Evolutionary conservation across 208 protist genomes (phyloP).

Genomic region (Sergeia podlipaevii): DNA sequence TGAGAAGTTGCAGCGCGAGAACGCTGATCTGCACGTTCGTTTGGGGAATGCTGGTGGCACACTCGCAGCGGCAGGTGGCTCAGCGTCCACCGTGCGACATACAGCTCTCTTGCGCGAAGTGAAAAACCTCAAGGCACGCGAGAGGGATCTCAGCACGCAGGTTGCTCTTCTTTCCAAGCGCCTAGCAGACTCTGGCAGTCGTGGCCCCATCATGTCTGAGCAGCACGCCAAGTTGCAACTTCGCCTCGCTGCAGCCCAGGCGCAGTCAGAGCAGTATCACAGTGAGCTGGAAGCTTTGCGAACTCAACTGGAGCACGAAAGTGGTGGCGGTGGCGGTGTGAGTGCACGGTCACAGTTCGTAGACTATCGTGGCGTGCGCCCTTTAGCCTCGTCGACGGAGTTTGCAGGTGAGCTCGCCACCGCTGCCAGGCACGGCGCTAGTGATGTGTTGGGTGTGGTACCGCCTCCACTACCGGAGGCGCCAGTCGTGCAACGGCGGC

Average conservation of each 20-base stretch:
- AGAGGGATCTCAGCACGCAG: slow-evolving; percentile 35
- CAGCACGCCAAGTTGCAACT: slow-evolving; percentile 36
- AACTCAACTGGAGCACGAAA: slow-evolving; percentile 7
- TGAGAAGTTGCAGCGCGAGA: slow-evolving; percentile 69
- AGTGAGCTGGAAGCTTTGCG: slow-evolving; percentile 35
- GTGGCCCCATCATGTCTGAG: slow-evolving; percentile 17
- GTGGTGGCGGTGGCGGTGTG: background rate
- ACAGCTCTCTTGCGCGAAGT: slow-evolving; percentile 59
- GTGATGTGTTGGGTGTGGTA: background rate
- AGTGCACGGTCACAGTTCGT: slow-evolving; percentile 3
- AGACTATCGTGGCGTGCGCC: too few relatives aligned
- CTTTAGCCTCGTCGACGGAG: too few relatives aligned
- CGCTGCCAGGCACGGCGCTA: slow-evolving; percentile 1
- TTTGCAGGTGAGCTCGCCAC: too few relatives aligned
- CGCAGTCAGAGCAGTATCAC: slow-evolving; percentile 47
- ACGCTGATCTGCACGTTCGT: slow-evolving; percentile 47
- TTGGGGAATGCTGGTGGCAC: too few relatives aligned
- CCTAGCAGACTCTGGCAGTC: background rate
- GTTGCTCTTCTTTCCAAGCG: slow-evolving; percentile 12
- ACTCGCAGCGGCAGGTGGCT: slow-evolving; percentile 9
- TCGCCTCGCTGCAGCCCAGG: slow-evolving; percentile 48
- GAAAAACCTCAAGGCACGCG: slow-evolving; percentile 34
- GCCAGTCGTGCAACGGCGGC: too few relatives aligned
- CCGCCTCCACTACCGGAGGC: slow-evolving; percentile 23
- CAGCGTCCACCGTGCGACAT: slow-evolving; percentile 20